Conservation (phyloP, 345 rosid genomes). For the Ricinus communis region DNA sequence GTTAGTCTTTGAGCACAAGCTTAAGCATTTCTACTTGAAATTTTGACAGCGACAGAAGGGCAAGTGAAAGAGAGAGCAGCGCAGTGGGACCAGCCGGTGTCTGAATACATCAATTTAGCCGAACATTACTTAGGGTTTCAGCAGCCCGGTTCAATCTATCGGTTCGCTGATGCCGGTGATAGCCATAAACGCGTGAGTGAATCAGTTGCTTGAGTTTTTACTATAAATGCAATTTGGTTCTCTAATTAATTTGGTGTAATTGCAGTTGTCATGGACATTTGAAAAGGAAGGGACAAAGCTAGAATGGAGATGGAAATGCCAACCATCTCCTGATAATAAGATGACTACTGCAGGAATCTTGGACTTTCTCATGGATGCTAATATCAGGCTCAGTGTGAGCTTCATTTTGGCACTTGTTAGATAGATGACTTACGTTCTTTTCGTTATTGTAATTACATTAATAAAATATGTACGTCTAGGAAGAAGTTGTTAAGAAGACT, state of each 20-base stretch:
- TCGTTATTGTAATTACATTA: not conserved
- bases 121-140: slow-evolving; percentile 84
- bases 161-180: slow-evolving; percentile 70
- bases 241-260: too few species aligned
- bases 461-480: slow-evolving; percentile 16
- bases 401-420: too few species aligned
- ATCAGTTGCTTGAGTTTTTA: not conserved
- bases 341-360: slow-evolving; percentile 54
- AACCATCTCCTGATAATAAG: slow-evolving; percentile 50
- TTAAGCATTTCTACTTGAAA: not conserved
- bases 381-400: slow-evolving; percentile 65
- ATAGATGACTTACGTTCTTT: too few species aligned
- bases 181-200: slow-evolving; percentile 64
- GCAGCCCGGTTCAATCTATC: slow-evolving; percentile 61
- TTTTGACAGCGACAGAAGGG: slow-evolving; percentile 56
- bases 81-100: slow-evolving; percentile 81
- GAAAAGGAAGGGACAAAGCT: slow-evolving; percentile 86
- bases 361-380: slow-evolving; percentile 87
- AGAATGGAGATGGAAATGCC: slow-evolving; percentile 90
- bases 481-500: slow-evolving; percentile 40
- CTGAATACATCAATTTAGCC: slow-evolving; percentile 65
- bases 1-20: not conserved
- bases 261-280: slow-evolving; percentile 92
- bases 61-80: slow-evolving; percentile 75
- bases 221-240: not conserved